Base-by-base conservation (phyloP, 768 basidiomycete species). In the Paxillus rubicundulus region DNA sequence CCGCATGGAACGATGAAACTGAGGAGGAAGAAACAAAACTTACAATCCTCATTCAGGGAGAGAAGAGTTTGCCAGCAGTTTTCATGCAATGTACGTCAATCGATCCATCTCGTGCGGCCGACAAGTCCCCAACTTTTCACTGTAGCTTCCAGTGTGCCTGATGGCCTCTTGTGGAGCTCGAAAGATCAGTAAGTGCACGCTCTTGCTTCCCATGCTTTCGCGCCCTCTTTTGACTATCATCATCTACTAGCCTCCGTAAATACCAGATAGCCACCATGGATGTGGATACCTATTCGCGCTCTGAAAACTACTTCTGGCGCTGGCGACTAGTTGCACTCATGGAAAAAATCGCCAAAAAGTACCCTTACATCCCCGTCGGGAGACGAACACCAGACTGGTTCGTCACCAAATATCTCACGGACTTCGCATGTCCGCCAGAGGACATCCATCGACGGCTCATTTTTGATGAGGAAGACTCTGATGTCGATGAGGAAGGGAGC, bases 311-410 rank as follows among this genome's bases (percentile, higher is more conserved):
- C 56, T 62, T 87, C 38, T 72, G 74, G 34, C 75, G 77, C 38
- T 84, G 77, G 58, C 77, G 76, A 17, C 70, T 82, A 1, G 59
- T 80, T 20, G 71, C 69, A 1, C 59, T 80, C 36, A 76, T 87
- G 53, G 59, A 73, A 0, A 66, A 78, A 24, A 75, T 85, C n/a
- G 57, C 71, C 45, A 50, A 63, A 14, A 69, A 54, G 1, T 73
- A 79, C 48, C 56, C 53, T 4, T 16, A 64, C 17, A 72, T 74
- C 1, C 65, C 73, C 0, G 2, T 69, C 5, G 62, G 70, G 41
- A 56, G 70, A 4, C 75, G 80, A 17, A 77, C 76, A 0, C 74
- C 82, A 13, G 66, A 73, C n/a, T 83, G 77, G 75, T 73, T 82
- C 43, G 70, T 80, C 27, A 56, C 71, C 1, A 64, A 63, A 14